These are phyloP conservation scores for Mycena rosella DNA, from an alignment of 768 basidiomycete genomes.

Conservation along the genomic window DNA sequence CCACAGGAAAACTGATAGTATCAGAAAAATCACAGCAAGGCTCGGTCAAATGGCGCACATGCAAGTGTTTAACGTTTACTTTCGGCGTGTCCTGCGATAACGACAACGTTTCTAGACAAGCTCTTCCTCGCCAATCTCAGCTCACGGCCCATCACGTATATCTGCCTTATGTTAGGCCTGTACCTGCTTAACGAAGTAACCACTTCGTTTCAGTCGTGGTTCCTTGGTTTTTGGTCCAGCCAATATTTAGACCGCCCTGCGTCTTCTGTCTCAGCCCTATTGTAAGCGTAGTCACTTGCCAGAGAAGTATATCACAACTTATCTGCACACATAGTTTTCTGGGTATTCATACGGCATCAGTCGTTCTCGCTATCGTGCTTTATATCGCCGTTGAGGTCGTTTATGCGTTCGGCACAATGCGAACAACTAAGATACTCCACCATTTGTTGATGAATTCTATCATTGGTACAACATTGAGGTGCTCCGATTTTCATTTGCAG, in stretches of 20 bases:
- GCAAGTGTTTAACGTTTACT: conserved; percentile 41
- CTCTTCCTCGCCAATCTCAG: conserved; percentile 46
- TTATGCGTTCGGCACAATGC: conserved; percentile 50
- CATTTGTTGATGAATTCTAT: conserved; percentile 50
- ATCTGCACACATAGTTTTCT: conserved; percentile 51
- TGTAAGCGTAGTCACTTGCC: conserved; percentile 41
- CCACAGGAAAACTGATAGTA: conserved; percentile 20
- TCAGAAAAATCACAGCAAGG: conserved; percentile 22
- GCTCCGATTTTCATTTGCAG: too few relatives aligned
- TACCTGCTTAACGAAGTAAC: conserved; percentile 41
- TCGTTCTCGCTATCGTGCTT: conserved; percentile 38
- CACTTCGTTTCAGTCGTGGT: conserved; percentile 52
- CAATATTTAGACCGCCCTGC: conserved; percentile 53
- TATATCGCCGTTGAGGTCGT: conserved; percentile 44
- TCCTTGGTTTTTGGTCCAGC: conserved; percentile 59
- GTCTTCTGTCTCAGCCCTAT: conserved; percentile 49
- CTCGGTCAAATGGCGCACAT: conserved; percentile 42
- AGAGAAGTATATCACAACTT: not conserved
- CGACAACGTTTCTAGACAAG: conserved; percentile 43
- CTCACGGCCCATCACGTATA: conserved; percentile 45
- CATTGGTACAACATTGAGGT: conserved; percentile 54
- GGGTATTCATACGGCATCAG: conserved; percentile 46
- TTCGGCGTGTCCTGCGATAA: not conserved
- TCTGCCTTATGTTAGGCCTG: conserved; percentile 44
- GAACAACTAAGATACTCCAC: conserved; percentile 47